Evolutionary conservation across 495 filamentous ascomycete species (phyloP).

Genomic region (Haplographium delicatum): DNA sequence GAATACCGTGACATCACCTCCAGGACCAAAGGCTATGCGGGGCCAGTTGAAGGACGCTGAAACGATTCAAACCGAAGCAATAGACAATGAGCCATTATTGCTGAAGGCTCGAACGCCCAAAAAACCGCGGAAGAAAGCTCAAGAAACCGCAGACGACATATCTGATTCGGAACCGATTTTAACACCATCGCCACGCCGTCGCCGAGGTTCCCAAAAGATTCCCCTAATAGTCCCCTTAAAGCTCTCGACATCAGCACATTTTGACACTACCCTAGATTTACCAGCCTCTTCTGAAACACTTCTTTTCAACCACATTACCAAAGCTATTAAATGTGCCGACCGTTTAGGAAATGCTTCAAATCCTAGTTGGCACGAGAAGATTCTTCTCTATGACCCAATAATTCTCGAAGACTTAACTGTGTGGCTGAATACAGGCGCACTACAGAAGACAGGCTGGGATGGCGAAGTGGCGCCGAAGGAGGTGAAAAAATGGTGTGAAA

Average conservation of each 20-base stretch:
- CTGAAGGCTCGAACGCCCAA: slow-evolving; percentile 20
- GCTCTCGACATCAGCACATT: slow-evolving; percentile 18
- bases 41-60: slow-evolving; percentile 23
- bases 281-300: slow-evolving; percentile 33
- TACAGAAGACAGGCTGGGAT: slow-evolving; percentile 57
- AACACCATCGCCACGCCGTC: slow-evolving; percentile 23
- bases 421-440: slow-evolving; percentile 74
- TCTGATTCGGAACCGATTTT: slow-evolving; percentile 51
- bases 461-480: slow-evolving; percentile 51
- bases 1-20: slow-evolving; percentile 12
- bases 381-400: slow-evolving; percentile 90
- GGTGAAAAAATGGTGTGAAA: slow-evolving; percentile 84
- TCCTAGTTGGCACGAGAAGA: slow-evolving; percentile 82
- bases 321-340: slow-evolving; percentile 50
- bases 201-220: slow-evolving; percentile 8
- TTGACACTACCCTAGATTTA: slow-evolving; percentile 6
- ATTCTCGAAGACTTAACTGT: slow-evolving; percentile 77
- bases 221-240: slow-evolving; percentile 30
- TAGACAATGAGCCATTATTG: slow-evolving; percentile 12
- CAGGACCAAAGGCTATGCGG: slow-evolving; percentile 11
- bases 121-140: slow-evolving; percentile 18
- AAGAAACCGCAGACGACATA: slow-evolving; percentile 48
- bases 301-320: slow-evolving; percentile 59
- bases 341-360: slow-evolving; percentile 42
- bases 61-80: slow-evolving; percentile 5